Evolutionary conservation across 805 yeast genomes (phyloP).

Genomic region (Candida sanyiensis): DNA sequence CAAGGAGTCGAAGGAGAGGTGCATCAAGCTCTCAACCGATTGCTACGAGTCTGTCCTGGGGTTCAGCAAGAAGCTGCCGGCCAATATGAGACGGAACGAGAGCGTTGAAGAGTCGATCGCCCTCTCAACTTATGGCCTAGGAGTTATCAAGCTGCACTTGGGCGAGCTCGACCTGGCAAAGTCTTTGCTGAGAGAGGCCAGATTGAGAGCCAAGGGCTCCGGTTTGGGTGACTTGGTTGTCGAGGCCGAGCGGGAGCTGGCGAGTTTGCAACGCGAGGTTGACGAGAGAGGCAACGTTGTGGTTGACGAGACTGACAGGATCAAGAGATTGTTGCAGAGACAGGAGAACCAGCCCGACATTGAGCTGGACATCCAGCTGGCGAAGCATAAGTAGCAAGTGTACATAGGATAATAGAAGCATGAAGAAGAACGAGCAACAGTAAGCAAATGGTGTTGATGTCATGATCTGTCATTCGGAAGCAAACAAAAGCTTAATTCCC

Average conservation of each 20-base stretch:
- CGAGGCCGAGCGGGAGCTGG: conserved; percentile 63
- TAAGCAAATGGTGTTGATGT: too few relatives aligned
- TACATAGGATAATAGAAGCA: too few relatives aligned
- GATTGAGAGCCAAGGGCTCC: conserved; percentile 61
- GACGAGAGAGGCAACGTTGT: conserved; percentile 4
- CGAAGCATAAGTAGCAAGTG: conserved; percentile 6
- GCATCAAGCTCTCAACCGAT: conserved; percentile 30
- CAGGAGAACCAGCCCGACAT: conserved; percentile 14
- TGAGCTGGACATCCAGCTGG: conserved; percentile 18
- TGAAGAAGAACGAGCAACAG: too few relatives aligned
- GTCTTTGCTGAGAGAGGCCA: conserved; percentile 58
- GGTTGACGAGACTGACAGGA: conserved; percentile 13
- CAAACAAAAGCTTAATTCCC: too few relatives aligned
- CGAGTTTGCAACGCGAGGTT: conserved; percentile 37
- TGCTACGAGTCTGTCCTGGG: conserved; percentile 41
- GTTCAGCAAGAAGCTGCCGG: conserved; percentile 36
- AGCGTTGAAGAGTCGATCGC: conserved; percentile 64
- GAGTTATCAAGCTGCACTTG: conserved; percentile 65
- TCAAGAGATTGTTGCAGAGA: conserved; percentile 12
- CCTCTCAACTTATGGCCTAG: conserved; percentile 77
- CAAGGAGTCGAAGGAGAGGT: conserved; percentile 24
- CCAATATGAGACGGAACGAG: conserved; percentile 31
- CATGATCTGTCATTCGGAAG: too few relatives aligned
- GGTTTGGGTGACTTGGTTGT: conserved; percentile 56
- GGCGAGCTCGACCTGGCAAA: conserved; percentile 54